Base-by-base conservation (phyloP, 2,329 filamentous ascomycete genomes). In the Cladosporium sp. region DNA sequence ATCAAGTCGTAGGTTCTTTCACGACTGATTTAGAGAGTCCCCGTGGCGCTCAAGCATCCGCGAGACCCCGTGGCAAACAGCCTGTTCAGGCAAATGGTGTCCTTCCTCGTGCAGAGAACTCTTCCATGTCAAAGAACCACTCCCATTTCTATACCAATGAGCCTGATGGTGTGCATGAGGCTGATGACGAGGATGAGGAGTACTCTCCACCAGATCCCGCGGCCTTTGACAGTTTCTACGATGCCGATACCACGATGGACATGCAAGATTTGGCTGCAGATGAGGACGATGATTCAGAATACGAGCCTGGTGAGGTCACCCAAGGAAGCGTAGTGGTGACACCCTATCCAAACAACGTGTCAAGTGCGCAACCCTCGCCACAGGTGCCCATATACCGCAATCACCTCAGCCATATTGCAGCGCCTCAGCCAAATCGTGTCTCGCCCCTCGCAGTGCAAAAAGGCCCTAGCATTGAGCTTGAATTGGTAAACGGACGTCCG, bases 351-450 rank as follows among this genome's bases (percentile, higher is more conserved):
- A 19, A 44, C 37, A 57, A 50, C 12, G 59, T 64, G 47, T 59
- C 58, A 45, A 24, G 60, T 40, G 40, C 64, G 37, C 65, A 77
- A 40, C 68, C 71, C 28, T 66, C 72, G 28, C 70, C 74, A 54
- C 73, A 82, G 52, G 81, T 87, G 61, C 84, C 85, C 53, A 76
- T 92, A 58, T 79, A 92, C 65, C 84, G 85, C 68, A 86, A 85
- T 64, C 87, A 91, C 56, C 63, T 72, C 37, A 72, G 65, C 13
- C 70, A 71, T 69, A 86, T 92, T 66, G 83, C 87, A 68, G 89
- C 89, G 52, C 89, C 90, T 24, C 89, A 90, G 67, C 88, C 90
- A 54, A 85, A 86, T 49, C 87, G 89, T 68, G 84, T 84, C 22
- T 83, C 83, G 24, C 81, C 82, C 47, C 72, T 85, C 60, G 78